Conservation (phyloP, 1,284 basidiomycete genomes). For the Leucoagaricus sp. region DNA sequence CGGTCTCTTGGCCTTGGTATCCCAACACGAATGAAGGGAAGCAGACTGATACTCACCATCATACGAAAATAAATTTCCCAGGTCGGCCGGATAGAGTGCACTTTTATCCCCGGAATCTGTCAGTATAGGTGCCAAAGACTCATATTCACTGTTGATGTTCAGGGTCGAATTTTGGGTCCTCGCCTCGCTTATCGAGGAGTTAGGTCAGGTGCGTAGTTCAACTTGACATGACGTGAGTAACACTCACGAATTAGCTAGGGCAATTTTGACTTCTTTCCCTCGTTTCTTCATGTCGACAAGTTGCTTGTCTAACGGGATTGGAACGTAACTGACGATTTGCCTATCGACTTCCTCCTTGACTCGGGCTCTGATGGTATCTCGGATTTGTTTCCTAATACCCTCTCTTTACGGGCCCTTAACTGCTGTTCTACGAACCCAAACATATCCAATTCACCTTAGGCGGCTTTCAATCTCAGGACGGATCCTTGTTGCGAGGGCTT, state of each 20-base stretch:
- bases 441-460: not conserved
- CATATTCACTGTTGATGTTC: constrained; percentile 39
- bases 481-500: not conserved
- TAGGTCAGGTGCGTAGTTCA: not conserved
- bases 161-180: constrained; percentile 48
- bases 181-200: constrained; percentile 40
- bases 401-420: not conserved
- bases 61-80: constrained; percentile 52
- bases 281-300: constrained; percentile 42
- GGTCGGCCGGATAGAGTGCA: constrained; percentile 46
- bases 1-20: constrained; percentile 11
- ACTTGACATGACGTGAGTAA: not conserved
- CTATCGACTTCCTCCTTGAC: constrained; percentile 44
- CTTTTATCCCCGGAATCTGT: constrained; percentile 49
- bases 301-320: constrained; percentile 46
- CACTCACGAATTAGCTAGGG: constrained; percentile 55
- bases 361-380: constrained; percentile 41
- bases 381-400: constrained; percentile 23
- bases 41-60: constrained; percentile 39
- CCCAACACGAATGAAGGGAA: constrained; percentile 8
- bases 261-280: constrained; percentile 41
- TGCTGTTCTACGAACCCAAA: not conserved
- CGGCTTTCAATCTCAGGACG: not conserved
- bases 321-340: constrained; percentile 49
- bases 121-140: constrained; percentile 44